Base-by-base conservation (phyloP, 495 filamentous ascomycete genomes). In the Tetracladium marchalianum region DNA sequence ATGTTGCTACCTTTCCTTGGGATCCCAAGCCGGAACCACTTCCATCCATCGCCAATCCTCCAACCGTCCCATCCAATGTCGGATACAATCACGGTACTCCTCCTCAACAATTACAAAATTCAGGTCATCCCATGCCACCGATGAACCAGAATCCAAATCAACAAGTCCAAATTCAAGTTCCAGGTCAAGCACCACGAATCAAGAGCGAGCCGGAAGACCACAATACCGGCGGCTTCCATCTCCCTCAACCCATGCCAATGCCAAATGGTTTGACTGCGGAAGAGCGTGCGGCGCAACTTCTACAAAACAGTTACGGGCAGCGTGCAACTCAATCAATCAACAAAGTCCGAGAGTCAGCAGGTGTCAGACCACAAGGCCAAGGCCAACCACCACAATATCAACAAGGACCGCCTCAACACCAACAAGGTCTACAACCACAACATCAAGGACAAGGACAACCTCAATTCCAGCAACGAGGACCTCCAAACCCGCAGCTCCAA, bases 1-100 rank as follows among this genome's bases (percentile, higher is more conserved):
- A 82, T 39, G 77, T 95, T 50, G 93, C 90, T 43, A 69, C 77
- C 34, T 97, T 96, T 65, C 93, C 93, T 17, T 99, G 93, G 93
- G 93, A 97, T 58, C 92, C 92, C 52, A 75, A 72, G 66, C 73
- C 66, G 39, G 75, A 73, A 32, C 67, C 67, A 36, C 51, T 61
- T 43, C 66, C 67, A n/a, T 57, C 63, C 27, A 50, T 56, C 52
- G 24, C 41, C 32, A 53, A 68, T 41, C 63, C 70, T 10, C 64
- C 71, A 16, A 77, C 77, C 10, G 71, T 82, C 5, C 80, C 78
- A 22, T 82, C 80, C 17, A 84, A 82, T 59, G 52, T 41, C 12
- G 49, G 52, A 35, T 47, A 50, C 41, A 53, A 55, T 38, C 51
- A 52, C 31, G 44, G 43, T 32, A 46, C 55, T 3, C 51, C 55